Evolutionary conservation across 805 yeast genomes (phyloP).

Genomic region (Lachancea sp.): DNA sequence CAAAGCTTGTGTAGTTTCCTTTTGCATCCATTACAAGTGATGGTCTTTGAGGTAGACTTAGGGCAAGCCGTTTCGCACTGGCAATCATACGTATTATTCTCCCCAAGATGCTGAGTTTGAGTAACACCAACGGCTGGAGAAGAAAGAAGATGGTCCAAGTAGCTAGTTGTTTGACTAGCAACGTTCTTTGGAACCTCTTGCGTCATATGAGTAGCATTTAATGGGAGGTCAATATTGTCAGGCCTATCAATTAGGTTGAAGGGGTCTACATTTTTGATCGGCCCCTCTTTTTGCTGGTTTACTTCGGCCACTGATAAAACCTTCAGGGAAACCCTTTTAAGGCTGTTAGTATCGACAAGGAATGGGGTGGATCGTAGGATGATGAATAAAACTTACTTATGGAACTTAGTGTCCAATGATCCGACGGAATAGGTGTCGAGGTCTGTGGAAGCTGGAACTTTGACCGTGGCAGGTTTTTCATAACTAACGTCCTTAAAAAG

Average conservation of each 20-base stretch:
- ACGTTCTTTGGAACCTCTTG: background rate
- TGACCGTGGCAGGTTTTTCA: constrained; percentile 33
- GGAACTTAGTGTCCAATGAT: constrained; percentile 29
- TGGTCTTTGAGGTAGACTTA: constrained; percentile 10
- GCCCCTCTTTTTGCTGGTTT: background rate
- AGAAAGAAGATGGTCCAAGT: constrained; percentile 27
- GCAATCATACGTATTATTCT: constrained; percentile 23
- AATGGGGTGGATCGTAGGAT: background rate
- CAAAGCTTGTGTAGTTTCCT: constrained; percentile 32
- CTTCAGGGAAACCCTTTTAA: constrained; percentile 19
- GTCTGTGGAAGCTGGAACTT: constrained; percentile 21
- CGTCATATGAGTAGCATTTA: background rate
- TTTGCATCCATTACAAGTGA: constrained; percentile 30
- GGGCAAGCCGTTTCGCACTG: constrained; percentile 24
- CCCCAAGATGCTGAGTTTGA: constrained; percentile 29
- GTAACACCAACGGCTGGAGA: constrained; percentile 14
- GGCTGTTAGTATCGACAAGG: constrained; percentile 1
- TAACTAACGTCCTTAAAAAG: constrained; percentile 40
- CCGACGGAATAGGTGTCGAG: constrained; percentile 28
- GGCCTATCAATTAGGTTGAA: constrained; percentile 17
- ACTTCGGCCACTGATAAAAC: constrained; percentile 26
- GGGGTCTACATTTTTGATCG: constrained; percentile 24
- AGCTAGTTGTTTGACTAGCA: constrained; percentile 32
- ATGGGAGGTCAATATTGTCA: background rate
- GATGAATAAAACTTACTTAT: constrained; percentile 14